Evolutionary conservation across 371 early-diverging fungal genomes (phyloP).

Genomic region (Entomophthora muscae): DNA sequence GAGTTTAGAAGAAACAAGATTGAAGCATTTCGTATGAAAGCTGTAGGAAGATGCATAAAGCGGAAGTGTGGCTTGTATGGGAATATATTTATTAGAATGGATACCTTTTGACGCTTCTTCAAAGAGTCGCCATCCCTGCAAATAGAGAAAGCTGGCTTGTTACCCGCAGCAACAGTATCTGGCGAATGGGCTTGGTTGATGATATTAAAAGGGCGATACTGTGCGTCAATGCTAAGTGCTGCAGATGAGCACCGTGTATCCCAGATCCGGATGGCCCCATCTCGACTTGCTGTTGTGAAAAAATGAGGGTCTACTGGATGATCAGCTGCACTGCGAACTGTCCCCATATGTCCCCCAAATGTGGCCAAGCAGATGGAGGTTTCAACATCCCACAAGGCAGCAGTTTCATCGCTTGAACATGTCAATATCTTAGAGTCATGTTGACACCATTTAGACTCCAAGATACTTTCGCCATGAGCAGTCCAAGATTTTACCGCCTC

Average conservation of each 20-base stretch:
- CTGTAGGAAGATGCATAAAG: too few species aligned
- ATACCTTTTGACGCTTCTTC: not conserved
- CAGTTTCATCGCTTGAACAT: not conserved
- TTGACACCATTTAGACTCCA: not conserved
- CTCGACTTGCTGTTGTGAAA: not conserved
- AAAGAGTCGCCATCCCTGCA: not conserved
- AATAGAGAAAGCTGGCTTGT: not conserved
- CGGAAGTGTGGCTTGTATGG: too few species aligned
- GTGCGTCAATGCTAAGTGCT: too few species aligned
- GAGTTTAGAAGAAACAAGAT: too few species aligned
- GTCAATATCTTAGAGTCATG: not conserved
- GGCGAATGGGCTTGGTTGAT: not conserved
- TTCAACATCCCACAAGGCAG: not conserved
- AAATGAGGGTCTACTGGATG: not conserved
- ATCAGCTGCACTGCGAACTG: not conserved
- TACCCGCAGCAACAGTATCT: not conserved
- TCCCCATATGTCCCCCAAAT: not conserved
- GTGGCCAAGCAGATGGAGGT: not conserved
- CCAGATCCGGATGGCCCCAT: not conserved
- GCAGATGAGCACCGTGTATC: not conserved
- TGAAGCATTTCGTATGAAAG: too few species aligned
- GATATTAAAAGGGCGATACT: too few species aligned
- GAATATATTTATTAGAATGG: not conserved
- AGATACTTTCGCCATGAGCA: not conserved
- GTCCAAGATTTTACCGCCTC: not conserved